phyloP scores from a whole-genome alignment of 192 early-diverging fungal genomes.

The Coemansia sp. region DNA sequence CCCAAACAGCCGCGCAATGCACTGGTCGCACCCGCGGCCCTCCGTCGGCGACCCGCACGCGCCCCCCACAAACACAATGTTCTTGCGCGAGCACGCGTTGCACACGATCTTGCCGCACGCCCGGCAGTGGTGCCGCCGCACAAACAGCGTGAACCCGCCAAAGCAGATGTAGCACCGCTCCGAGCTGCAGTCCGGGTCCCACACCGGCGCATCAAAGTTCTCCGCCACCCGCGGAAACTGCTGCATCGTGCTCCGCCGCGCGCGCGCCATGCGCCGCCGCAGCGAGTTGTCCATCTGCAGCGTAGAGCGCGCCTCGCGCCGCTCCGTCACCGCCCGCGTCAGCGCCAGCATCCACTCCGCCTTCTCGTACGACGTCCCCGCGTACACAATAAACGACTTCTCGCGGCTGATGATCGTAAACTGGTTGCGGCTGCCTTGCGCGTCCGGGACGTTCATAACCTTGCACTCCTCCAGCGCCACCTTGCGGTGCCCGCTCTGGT shows the following conservation, averaged over 20 bases:
- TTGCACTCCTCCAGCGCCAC: constrained; percentile 59
- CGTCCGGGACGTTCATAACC: constrained; percentile 54
- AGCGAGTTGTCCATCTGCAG: constrained; percentile 55
- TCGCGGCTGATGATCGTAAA: constrained; percentile 77
- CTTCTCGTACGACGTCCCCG: constrained; percentile 53
- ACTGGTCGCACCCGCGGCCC: constrained; percentile 52
- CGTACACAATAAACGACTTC: constrained; percentile 76
- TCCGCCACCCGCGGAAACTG: constrained; percentile 59
- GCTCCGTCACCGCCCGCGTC: constrained; percentile 54
- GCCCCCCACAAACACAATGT: constrained; percentile 41
- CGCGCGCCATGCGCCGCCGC: constrained; percentile 37
- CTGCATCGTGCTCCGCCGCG: constrained; percentile 51
- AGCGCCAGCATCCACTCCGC: constrained; percentile 64
- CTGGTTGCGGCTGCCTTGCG: constrained; percentile 55
- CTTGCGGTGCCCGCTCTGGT: constrained; percentile 66
- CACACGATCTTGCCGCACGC: constrained; percentile 81
- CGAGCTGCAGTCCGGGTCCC: constrained; percentile 69
- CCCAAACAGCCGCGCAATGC: constrained; percentile 48
- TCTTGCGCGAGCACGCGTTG: constrained; percentile 62
- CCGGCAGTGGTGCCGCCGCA: constrained; percentile 74
- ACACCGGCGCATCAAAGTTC: constrained; percentile 64
- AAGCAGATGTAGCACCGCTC: constrained; percentile 67
- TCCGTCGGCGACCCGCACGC: constrained; percentile 29
- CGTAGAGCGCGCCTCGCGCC: constrained; percentile 55
- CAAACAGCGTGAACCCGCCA: constrained; percentile 63